A percentile compares a stretch with the other conserved stretches of the same genome.
These are phyloP conservation scores for Alternaria brassicae DNA, from an alignment of 2,329 filamentous ascomycete genomes.

Conservation along the genomic window DNA sequence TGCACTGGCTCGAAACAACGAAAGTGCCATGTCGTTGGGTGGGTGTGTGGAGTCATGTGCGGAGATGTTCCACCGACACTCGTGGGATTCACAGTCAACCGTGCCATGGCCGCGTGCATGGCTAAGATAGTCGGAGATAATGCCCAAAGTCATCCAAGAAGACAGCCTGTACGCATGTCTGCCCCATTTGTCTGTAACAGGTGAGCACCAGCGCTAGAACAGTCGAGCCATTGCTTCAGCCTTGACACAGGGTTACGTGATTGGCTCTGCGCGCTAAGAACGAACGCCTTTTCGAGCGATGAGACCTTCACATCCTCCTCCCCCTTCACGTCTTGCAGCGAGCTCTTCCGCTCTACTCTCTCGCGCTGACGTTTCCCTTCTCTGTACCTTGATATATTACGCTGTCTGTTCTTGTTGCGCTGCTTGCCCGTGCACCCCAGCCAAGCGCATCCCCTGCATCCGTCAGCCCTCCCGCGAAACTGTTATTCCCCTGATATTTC, in stretches of 20 bases:
- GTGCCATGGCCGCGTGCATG: not conserved
- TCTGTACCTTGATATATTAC: conserved; percentile 33
- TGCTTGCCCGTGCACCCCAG: conserved; percentile 19
- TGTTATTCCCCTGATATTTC: conserved; percentile 25
- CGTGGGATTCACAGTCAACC: conserved; percentile 1
- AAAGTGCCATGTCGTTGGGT: conserved; percentile 13
- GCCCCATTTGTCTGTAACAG: conserved; percentile 11
- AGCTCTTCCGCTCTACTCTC: conserved; percentile 15
- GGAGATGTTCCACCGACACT: conserved; percentile 1
- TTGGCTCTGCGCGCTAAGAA: conserved; percentile 23
- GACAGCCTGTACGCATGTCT: not conserved
- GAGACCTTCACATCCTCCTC: not conserved
- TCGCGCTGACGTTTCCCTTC: conserved; percentile 25
- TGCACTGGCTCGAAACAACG: conserved; percentile 19
- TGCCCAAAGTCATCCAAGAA: not conserved
- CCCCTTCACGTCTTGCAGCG: conserved; percentile 20
- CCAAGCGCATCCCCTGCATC: conserved; percentile 21
- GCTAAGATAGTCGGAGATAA: not conserved
- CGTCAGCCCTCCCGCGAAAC: conserved; percentile 22
- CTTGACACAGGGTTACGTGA: conserved; percentile 25
- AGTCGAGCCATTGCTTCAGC: conserved; percentile 27
- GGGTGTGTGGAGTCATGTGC: conserved; percentile 4
- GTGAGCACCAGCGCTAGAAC: conserved; percentile 17
- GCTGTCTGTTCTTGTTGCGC: conserved; percentile 28
- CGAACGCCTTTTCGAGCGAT: conserved; percentile 16